Evolutionary conservation across 169 alveolate species (phyloP).

Genomic region (Besnoitia besnoiti): DNA sequence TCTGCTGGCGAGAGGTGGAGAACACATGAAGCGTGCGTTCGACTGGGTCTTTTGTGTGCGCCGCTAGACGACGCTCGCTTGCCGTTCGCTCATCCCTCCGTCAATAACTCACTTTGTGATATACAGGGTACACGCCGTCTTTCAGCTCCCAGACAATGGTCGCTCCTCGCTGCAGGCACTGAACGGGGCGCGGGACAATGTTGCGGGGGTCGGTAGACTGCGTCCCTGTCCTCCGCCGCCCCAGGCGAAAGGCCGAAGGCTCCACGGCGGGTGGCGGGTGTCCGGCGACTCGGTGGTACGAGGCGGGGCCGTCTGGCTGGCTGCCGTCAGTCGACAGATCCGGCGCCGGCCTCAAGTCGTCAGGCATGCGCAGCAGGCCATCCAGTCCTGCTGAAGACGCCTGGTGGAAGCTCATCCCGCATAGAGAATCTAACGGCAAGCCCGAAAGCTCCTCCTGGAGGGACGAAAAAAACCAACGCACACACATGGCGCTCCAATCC

Average conservation of each 20-base stretch:
- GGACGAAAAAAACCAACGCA: not conserved
- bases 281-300: too few species aligned
- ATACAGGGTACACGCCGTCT: constrained; percentile 78
- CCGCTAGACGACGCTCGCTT: too few species aligned
- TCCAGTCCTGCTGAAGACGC: not conserved
- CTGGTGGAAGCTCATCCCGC: constrained; percentile 5
- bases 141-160: constrained; percentile 68
- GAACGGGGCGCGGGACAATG: constrained; percentile 56
- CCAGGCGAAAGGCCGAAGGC: not conserved
- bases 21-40: too few species aligned
- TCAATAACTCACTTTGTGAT: constrained; percentile 72
- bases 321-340: not conserved
- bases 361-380: constrained; percentile 23
- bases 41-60: too few species aligned
- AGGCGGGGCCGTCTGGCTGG: not conserved
- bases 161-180: constrained; percentile 54
- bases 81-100: too few species aligned
- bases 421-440: not conserved
- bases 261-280: not conserved
- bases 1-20: too few species aligned
- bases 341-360: not conserved
- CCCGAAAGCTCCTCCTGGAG: not conserved
- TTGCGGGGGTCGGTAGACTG: not conserved
- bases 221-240: not conserved
- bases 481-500: too few species aligned